Evolutionary conservation across 805 yeast species (phyloP), one percentile per base, ranked within the genome.

Genomic region (Starmerella bombicola): DNA sequence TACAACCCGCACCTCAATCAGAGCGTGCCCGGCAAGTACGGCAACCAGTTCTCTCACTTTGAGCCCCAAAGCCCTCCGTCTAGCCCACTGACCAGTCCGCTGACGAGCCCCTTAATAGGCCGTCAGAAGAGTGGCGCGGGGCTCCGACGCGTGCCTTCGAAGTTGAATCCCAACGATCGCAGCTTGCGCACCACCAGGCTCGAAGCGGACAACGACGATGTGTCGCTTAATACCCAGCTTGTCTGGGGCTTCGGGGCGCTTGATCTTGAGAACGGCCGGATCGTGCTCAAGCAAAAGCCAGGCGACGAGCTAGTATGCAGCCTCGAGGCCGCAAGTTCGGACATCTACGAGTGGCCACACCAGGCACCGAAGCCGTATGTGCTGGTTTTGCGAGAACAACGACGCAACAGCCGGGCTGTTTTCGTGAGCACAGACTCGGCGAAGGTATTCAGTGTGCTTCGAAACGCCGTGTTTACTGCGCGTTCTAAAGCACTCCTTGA

Each of bases 401-500:
- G 40, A 22, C 39, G 39, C 26, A 47, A 47, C 20, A 42, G 46
- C 30, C 44, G 51, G n/a, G 30, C 51, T 9, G 43, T 52, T 22
- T 49, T 41, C 26, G 16, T 58, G 10, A 43, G 54, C 32, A 41
- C 55, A 2, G 52, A 50, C 42, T 43, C 50, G 33, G 49, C 46
- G 15, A 38, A 45, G 30, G 55, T 51, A 31, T 54, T 47, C 40
- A 55, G 55, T 28, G 35, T 46, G 30, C 42, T 58, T 24, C 46
- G 58, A 23, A 58, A 57, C 37, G 55, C 55, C 24, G 38, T 55
- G 15, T 57, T 35, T 43, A 53, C 62, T 6, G 46, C 56, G 13
- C 49, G 61, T 22, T 35, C 56, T 19, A 25, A 39, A 30, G 42
- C n/a, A n/a, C n/a, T n/a, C n/a, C n/a, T n/a, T n/a, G n/a, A n/a